Evolutionary conservation across 441 rosid genomes (phyloP), one percentile per base, ranked within the genome.

Genomic region (Lagerstroemia fauriei): DNA sequence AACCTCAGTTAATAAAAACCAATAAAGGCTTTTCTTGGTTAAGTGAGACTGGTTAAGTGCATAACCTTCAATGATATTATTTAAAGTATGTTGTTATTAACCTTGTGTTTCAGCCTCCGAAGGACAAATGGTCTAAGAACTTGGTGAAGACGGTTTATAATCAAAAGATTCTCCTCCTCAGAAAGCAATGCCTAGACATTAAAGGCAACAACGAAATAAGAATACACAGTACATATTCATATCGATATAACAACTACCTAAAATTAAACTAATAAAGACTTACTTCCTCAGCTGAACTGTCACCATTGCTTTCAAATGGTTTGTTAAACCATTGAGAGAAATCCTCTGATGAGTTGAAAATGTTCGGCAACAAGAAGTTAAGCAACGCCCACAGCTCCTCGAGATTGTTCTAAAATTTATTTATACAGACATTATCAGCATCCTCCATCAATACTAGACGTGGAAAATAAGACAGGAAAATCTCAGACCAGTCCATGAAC

Each of bases 321-420:
- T 94, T 94, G 91, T 95, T 95, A 88, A 95, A 95, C 99, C 99
- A 95, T 83, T 95, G 99, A 88, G 98, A 94, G 86, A 95, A 95
- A 86, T 95, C 99, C 83, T 95, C 99, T 16, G 99, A 93, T 63
- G 99, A 92, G 87, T 94, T 95, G 87, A 95, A 95, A 85, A 95
- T 94, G 88, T 93, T 94, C 61, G 99, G 99, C 88, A 95, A 85
- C 88, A 94, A 88, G 89, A 95, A 95, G 88, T 95, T 95, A 50
- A 95, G 97, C 50, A 95, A 89, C 3, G 99, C 99, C 99, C 99
- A 95, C 86, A 95, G 87, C 86, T 95, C 99, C 88, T 95, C 99
- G 31, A 95, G 98, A 85, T 93, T 95, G 89, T 94, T 95, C 98
- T 95, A 85, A 91, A 44, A 75, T 81, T 59, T 85, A 51, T 82